Evolutionary conservation across 495 filamentous ascomycete species (phyloP), one percentile per base, ranked within the genome.

Genomic region (Astrothelium macrocarpum): DNA sequence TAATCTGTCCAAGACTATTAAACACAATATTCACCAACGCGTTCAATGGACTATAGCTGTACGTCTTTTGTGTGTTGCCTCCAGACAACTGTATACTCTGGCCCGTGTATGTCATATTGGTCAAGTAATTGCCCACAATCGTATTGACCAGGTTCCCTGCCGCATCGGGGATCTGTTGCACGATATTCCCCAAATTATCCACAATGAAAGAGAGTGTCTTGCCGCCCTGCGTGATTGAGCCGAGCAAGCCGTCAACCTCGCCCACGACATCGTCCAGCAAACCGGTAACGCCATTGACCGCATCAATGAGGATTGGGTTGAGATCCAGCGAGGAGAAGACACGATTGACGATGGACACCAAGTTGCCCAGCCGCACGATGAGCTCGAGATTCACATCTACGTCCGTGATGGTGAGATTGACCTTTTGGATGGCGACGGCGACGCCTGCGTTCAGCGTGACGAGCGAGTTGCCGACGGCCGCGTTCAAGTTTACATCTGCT

Each of bases 151-250:
- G 29, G 4, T 69, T 68, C 12, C 75, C 75, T 0, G 71, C 76
- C 9, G 68, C 64, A 1, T 77, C 77, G 7, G 72, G 74, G 0
- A 84, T 79, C 60, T 81, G 73, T 64, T 82, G 80, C 7, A 85
- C 78, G 64, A 84, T 85, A 60, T 84, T 83, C 28, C 82, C 82
- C 18, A 84, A 72, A 62, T 84, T 85, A 68, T 84, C 82, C 66
- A 85, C 76, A 43, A 84, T 46, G 71, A 83, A 84, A 59, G 76
- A 78, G 7, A 84, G 71, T 28, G 72, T 79, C 7, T 68, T 78
- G 32, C 77, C 78, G 42, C 80, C 79, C 65, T 82, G 78, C 1
- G 80, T 78, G 59, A 84, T 80, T 23, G 74, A 75, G 0, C 80
- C 82, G 3, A 84, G 72, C 32, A 85, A 66, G 2, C 81, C 80